Evolutionary conservation across 2,329 filamentous ascomycete genomes (phyloP).

Genomic region (Trichoderma sp.): DNA sequence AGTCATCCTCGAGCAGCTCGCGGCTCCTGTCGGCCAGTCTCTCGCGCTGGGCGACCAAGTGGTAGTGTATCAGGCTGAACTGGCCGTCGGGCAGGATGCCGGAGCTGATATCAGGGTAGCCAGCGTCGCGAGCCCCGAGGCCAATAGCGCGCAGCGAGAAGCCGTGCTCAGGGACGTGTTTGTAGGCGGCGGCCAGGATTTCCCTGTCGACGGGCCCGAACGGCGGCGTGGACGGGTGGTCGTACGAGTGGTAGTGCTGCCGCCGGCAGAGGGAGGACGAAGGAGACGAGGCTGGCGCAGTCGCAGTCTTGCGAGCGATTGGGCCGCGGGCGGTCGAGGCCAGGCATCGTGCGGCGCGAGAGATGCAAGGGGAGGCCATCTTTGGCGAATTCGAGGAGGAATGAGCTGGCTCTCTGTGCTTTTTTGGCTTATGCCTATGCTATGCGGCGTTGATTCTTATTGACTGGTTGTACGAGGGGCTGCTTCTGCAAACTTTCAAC

Average conservation of each 20-base stretch:
- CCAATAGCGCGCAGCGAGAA: constrained; percentile 75
- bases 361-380: constrained; percentile 6
- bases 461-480: constrained; percentile 3
- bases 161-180: constrained; percentile 76
- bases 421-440: background rate
- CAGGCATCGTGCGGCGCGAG: background rate
- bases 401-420: background rate
- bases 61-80: constrained; percentile 80
- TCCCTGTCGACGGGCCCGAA: constrained; percentile 70
- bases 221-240: constrained; percentile 61
- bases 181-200: constrained; percentile 80
- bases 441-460: background rate
- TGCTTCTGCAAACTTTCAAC: background rate
- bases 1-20: constrained; percentile 42
- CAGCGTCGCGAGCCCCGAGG: constrained; percentile 78
- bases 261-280: constrained; percentile 1
- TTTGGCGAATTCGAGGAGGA: background rate
- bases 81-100: constrained; percentile 78
- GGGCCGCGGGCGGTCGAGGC: background rate
- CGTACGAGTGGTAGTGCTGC: constrained; percentile 69
- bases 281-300: background rate
- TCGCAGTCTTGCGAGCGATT: background rate
- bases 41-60: constrained; percentile 68
- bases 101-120: constrained; percentile 83
- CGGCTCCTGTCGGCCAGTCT: constrained; percentile 50